Conservation (phyloP, 768 basidiomycete species). For the Leccinellum albellum region DNA sequence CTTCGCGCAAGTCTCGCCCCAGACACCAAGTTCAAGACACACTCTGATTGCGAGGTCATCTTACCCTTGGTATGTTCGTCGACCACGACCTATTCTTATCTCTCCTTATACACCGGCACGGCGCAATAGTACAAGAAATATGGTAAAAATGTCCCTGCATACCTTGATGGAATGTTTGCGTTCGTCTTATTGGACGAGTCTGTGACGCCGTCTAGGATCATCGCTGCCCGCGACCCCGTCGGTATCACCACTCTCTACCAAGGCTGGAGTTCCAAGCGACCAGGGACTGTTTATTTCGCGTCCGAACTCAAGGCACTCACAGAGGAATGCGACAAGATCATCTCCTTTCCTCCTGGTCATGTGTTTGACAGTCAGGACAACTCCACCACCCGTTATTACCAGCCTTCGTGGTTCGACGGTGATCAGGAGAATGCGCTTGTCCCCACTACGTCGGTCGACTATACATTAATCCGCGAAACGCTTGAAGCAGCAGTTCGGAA, state of each 20-base stretch:
- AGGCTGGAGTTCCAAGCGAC: slow-evolving; percentile 82
- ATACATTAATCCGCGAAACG: slow-evolving; percentile 68
- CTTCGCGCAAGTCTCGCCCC: slow-evolving; percentile 66
- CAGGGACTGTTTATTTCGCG: slow-evolving; percentile 85
- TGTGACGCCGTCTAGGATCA: slow-evolving; percentile 81
- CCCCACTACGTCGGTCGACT: slow-evolving; percentile 60
- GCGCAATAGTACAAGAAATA: slow-evolving; percentile 72
- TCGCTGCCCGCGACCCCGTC: slow-evolving; percentile 95
- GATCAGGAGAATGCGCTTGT: slow-evolving; percentile 60
- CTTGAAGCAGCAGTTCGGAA: slow-evolving; percentile 93
- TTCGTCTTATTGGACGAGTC: slow-evolving; percentile 96
- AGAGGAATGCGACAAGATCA: slow-evolving; percentile 91
- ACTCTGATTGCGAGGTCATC: slow-evolving; percentile 98
- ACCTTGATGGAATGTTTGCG: slow-evolving; percentile 98
- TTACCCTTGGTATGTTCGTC: slow-evolving; percentile 70
- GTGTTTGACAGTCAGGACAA: slow-evolving; percentile 84
- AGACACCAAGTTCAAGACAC: slow-evolving; percentile 84
- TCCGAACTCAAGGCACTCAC: slow-evolving; percentile 92
- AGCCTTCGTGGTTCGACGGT: slow-evolving; percentile 87
- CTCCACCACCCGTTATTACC: slow-evolving; percentile 79
- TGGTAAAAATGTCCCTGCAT: slow-evolving; percentile 68
- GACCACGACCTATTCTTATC: neutral
- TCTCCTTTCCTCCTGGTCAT: slow-evolving; percentile 96
- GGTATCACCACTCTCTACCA: slow-evolving; percentile 99
- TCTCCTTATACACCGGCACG: neutral